Evolutionary conservation across 2,329 filamentous ascomycete genomes (phyloP).

Genomic region (Aspergillus ruber): DNA sequence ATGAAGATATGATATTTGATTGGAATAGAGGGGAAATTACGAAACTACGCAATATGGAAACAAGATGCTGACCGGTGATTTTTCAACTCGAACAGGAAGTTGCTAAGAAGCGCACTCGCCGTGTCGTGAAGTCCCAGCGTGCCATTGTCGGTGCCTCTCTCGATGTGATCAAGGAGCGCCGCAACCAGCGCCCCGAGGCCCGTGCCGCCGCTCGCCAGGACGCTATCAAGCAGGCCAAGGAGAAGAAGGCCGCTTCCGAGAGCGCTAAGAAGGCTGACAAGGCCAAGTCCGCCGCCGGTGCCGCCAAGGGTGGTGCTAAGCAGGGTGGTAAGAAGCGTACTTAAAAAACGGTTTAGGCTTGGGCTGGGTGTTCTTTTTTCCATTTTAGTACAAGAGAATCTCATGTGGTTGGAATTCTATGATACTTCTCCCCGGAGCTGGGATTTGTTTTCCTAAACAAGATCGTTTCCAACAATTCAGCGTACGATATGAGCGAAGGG

Average conservation of each 20-base stretch:
- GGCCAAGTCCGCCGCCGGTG: slow-evolving; percentile 77
- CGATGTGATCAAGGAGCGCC: slow-evolving; percentile 99
- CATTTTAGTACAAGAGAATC: slow-evolving; percentile 12
- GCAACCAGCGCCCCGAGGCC: slow-evolving; percentile 88
- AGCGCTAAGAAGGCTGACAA: slow-evolving; percentile 98
- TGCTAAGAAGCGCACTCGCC: slow-evolving; percentile 98
- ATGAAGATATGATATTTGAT: slow-evolving; percentile 1
- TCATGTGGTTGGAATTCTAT: slow-evolving; percentile 15
- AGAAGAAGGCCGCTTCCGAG: slow-evolving; percentile 86
- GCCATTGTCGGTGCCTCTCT: slow-evolving; percentile 98
- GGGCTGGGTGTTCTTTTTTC: slow-evolving; percentile 17
- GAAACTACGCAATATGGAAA: slow-evolving; percentile 1
- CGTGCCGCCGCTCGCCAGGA: slow-evolving; percentile 80
- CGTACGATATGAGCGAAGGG: slow-evolving; percentile 17
- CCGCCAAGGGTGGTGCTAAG: slow-evolving; percentile 80
- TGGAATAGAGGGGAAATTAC: slow-evolving; percentile 9
- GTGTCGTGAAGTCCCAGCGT: slow-evolving; percentile 97
- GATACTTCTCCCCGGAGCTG: slow-evolving; percentile 16
- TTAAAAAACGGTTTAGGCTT: slow-evolving; percentile 48
- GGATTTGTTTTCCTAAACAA: slow-evolving; percentile 18
- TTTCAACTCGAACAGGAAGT: slow-evolving; percentile 67
- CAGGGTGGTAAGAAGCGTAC: slow-evolving; percentile 91
- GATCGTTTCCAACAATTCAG: slow-evolving; percentile 15
- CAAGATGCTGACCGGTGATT: slow-evolving; percentile 21
- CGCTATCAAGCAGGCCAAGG: slow-evolving; percentile 97